A percentile compares a stretch with the other conserved stretches of the same genome.
Evolutionary conservation across 2,329 filamentous ascomycete genomes (phyloP).

Genomic region (Beauveria rudraprayagi): DNA sequence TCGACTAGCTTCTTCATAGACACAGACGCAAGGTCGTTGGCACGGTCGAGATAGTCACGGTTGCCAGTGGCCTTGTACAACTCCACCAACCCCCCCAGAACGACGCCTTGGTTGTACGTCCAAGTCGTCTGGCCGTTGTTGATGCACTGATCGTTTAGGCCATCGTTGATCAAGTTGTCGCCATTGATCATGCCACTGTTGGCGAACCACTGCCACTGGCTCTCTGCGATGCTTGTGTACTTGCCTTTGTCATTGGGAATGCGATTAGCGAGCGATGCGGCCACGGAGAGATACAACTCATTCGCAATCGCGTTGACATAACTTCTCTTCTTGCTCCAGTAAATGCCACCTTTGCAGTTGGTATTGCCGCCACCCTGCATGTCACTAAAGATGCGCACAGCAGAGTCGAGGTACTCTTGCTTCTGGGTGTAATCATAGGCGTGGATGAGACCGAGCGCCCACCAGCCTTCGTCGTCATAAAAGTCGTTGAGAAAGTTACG

Average conservation of each 20-base stretch:
- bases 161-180: slow-evolving; percentile 45
- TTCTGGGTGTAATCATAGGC: slow-evolving; percentile 47
- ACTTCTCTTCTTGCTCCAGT: slow-evolving; percentile 44
- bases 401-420: slow-evolving; percentile 42
- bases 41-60: slow-evolving; percentile 31
- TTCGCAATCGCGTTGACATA: slow-evolving; percentile 50
- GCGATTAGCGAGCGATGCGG: slow-evolving; percentile 45
- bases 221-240: slow-evolving; percentile 40
- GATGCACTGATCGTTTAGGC: slow-evolving; percentile 38
- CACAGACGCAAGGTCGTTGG: slow-evolving; percentile 43
- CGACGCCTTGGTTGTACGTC: slow-evolving; percentile 52
- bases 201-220: slow-evolving; percentile 46
- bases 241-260: slow-evolving; percentile 26
- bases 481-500: slow-evolving; percentile 42
- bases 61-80: slow-evolving; percentile 38
- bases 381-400: slow-evolving; percentile 47
- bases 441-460: slow-evolving; percentile 51
- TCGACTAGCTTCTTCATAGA: slow-evolving; percentile 39
- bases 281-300: slow-evolving; percentile 47
- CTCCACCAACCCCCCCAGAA: slow-evolving; percentile 46
- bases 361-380: slow-evolving; percentile 40
- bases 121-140: slow-evolving; percentile 44
- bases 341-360: slow-evolving; percentile 46
- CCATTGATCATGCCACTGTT: slow-evolving; percentile 43
- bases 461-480: slow-evolving; percentile 57